These are phyloP conservation scores for Yamagishiella unicocca DNA, from an alignment of 139 green algal species.

Conservation along the genomic window DNA sequence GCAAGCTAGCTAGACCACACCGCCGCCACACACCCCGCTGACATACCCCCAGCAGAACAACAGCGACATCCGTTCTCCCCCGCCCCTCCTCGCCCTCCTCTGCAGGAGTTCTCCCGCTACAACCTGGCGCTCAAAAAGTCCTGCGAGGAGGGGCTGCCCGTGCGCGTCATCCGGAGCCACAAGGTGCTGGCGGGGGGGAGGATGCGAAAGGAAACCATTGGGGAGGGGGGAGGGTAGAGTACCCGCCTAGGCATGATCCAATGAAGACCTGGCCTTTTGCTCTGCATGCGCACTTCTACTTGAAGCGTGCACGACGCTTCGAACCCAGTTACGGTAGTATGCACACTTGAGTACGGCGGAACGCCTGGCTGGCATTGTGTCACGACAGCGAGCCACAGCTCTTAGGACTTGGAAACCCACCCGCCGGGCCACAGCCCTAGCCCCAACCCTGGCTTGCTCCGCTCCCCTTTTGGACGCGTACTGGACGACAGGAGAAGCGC, in stretches of 20 bases:
- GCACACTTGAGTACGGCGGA: no score
- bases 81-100: constrained; percentile 66
- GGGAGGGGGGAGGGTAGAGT: neutral
- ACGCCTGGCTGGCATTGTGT: no score
- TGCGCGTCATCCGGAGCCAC: constrained; percentile 92
- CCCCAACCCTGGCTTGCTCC: neutral
- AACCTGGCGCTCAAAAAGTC: constrained; percentile 92
- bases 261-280: no score
- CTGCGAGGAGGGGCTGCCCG: constrained; percentile 88
- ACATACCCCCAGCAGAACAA: neutral
- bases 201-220: neutral
- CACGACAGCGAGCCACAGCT: no score
- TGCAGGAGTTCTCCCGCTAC: constrained; percentile 92
- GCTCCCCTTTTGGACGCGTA: neutral
- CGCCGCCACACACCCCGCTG: neutral
- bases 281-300: no score
- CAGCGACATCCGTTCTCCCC: neutral
- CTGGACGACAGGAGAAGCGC: constrained; percentile 88
- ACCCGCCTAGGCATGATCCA: no score
- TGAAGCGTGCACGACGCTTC: no score
- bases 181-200: constrained; percentile 42
- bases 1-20: neutral
- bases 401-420: no score
- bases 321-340: no score
- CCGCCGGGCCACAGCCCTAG: neutral